Evolutionary conservation across 2,329 filamentous ascomycete species (phyloP).

Genomic region (Didymella sp.): DNA sequence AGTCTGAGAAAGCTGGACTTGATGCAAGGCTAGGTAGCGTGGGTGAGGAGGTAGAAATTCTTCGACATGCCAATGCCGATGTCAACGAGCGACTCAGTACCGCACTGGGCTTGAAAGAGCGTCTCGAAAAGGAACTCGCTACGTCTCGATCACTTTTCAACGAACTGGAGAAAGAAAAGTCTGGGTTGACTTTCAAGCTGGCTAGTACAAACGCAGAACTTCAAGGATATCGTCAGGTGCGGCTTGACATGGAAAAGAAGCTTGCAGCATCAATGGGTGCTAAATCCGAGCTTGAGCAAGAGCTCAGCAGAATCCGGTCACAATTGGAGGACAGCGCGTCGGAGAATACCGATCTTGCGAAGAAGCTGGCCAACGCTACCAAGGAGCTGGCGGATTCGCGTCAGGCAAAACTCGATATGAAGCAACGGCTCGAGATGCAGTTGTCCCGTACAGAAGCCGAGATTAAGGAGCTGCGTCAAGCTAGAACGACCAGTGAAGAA

Average conservation of each 20-base stretch:
- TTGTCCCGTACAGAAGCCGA: constrained; percentile 29
- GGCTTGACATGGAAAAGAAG: constrained; percentile 13
- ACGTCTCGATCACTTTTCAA: constrained; percentile 17
- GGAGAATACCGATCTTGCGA: not conserved
- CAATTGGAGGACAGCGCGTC: not conserved
- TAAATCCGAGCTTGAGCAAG: constrained; percentile 7
- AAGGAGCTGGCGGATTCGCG: not conserved
- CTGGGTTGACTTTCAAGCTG: constrained; percentile 25
- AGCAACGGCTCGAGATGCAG: constrained; percentile 10
- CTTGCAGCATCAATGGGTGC: not conserved
- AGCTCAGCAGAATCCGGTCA: not conserved
- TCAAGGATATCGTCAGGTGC: constrained; percentile 20
- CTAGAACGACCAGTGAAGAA: constrained; percentile 18
- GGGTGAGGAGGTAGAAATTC: constrained; percentile 20
- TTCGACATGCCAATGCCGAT: constrained; percentile 25
- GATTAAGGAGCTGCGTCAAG: constrained; percentile 21
- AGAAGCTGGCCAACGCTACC: not conserved
- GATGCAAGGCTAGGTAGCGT: constrained; percentile 20
- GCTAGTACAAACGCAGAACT: constrained; percentile 30
- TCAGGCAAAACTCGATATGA: not conserved
- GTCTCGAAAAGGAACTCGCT: constrained; percentile 14
- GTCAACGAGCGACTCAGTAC: constrained; percentile 9
- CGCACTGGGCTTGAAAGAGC: not conserved
- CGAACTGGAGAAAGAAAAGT: constrained; percentile 22
- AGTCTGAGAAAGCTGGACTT: constrained; percentile 27